A percentile compares a stretch with the other conserved stretches of the same genome.
Evolutionary conservation across 192 early-diverging fungal species (phyloP).

Genomic region (Coemansia umbellata): DNA sequence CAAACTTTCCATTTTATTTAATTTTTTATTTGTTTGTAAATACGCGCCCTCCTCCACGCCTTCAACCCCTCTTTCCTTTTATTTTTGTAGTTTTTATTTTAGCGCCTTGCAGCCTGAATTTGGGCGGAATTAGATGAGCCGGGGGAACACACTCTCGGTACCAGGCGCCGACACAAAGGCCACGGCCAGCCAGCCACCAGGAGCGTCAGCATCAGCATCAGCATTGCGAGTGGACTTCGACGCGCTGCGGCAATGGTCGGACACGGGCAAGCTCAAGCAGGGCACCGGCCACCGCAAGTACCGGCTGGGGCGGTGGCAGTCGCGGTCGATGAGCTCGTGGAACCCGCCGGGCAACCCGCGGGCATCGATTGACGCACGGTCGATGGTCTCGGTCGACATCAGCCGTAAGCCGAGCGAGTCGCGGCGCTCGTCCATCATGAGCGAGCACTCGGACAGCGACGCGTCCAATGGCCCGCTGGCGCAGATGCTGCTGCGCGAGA

Average conservation of each 20-base stretch:
- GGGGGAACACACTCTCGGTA: no score
- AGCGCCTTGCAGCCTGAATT: no score
- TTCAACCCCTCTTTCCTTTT: background rate
- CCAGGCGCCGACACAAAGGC: background rate
- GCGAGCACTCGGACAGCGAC: constrained; percentile 13
- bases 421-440: constrained; percentile 31
- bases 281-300: constrained; percentile 26
- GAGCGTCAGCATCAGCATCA: background rate
- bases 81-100: background rate
- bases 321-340: constrained; percentile 46
- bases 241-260: constrained; percentile 44
- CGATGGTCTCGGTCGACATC: constrained; percentile 38
- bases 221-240: constrained; percentile 33
- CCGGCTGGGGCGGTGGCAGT: constrained; percentile 45
- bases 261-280: constrained; percentile 23
- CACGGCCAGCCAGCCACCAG: background rate
- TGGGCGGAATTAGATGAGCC: no score
- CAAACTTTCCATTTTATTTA: background rate
- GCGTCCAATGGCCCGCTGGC: constrained; percentile 30
- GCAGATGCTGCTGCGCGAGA: constrained; percentile 37
- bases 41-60: no score
- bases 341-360: constrained; percentile 32
- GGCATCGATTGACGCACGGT: background rate
- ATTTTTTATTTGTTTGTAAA: background rate
- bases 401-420: constrained; percentile 47